Evolutionary conservation across 2,329 filamentous ascomycete species (phyloP).

Genomic region (Penicillium sp.): DNA sequence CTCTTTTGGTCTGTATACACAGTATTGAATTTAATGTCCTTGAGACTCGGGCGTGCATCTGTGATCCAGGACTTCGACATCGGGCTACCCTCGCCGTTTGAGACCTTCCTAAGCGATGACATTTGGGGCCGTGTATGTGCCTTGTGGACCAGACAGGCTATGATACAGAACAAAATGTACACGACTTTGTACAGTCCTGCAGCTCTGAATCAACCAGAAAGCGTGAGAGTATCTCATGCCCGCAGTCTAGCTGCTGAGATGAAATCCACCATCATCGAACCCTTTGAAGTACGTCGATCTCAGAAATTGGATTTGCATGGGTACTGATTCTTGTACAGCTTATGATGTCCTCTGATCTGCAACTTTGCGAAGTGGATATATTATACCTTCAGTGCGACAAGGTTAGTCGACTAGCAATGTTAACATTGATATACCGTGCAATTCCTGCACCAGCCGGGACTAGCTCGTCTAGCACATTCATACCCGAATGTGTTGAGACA

Average conservation of each 20-base stretch:
- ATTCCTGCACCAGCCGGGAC: slow-evolving; percentile 33
- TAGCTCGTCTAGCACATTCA: slow-evolving; percentile 30
- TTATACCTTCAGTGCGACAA: slow-evolving; percentile 35
- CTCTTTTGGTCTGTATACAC: slow-evolving; percentile 63
- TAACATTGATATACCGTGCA: slow-evolving; percentile 43
- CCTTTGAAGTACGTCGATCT: slow-evolving; percentile 27
- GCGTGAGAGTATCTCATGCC: slow-evolving; percentile 29
- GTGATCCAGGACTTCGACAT: slow-evolving; percentile 63
- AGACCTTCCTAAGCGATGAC: slow-evolving; percentile 12
- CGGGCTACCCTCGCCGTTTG: slow-evolving; percentile 42
- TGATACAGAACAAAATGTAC: slow-evolving; percentile 62
- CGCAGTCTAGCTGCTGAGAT: slow-evolving; percentile 31
- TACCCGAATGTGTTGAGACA: slow-evolving; percentile 38
- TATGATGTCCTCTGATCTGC: slow-evolving; percentile 4
- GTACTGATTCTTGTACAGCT: slow-evolving; percentile 4
- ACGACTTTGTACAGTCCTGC: slow-evolving; percentile 54
- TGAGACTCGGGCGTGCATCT: slow-evolving; percentile 61
- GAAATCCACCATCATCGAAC: slow-evolving; percentile 28
- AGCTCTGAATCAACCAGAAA: slow-evolving; percentile 29
- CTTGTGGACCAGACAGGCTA: slow-evolving; percentile 58
- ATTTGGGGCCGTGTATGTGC: slow-evolving; percentile 51
- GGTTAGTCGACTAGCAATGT: slow-evolving; percentile 36
- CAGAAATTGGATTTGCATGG: background rate
- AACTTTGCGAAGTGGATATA: slow-evolving; percentile 27
- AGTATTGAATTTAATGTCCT: slow-evolving; percentile 59